These are phyloP conservation scores for Elsinoe perseae DNA, from an alignment of 2,329 filamentous ascomycete genomes.

Conservation along the genomic window DNA sequence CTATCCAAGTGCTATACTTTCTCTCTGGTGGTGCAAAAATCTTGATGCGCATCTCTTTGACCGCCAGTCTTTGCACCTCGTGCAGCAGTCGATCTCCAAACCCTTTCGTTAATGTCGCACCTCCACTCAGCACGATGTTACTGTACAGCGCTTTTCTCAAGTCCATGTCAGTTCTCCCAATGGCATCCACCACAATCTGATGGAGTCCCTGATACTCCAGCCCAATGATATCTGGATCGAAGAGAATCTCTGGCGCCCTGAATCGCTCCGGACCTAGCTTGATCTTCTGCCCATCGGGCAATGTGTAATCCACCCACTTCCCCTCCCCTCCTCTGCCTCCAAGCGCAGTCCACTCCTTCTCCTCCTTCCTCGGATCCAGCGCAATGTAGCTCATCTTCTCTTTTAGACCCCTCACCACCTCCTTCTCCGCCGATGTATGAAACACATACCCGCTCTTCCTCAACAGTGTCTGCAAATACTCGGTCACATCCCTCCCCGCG, in stretches of 20 bases:
- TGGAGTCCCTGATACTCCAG: slow-evolving; percentile 95
- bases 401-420: slow-evolving; percentile 96
- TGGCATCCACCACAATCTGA: slow-evolving; percentile 95
- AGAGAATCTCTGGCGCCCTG: slow-evolving; percentile 91
- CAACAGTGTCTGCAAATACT: slow-evolving; percentile 83
- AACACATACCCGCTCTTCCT: slow-evolving; percentile 91
- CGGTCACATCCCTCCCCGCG: slow-evolving; percentile 89
- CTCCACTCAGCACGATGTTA: slow-evolving; percentile 95
- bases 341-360: slow-evolving; percentile 79
- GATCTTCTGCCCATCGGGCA: slow-evolving; percentile 89
- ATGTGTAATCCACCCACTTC: slow-evolving; percentile 75
- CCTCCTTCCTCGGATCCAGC: slow-evolving; percentile 81
- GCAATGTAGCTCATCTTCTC: slow-evolving; percentile 91
- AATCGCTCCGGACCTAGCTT: slow-evolving; percentile 94
- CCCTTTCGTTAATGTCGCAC: slow-evolving; percentile 91
- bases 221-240: slow-evolving; percentile 94
- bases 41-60: slow-evolving; percentile 99
- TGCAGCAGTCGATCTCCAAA: slow-evolving; percentile 88
- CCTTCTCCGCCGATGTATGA: slow-evolving; percentile 97
- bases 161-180: slow-evolving; percentile 90
- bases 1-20: slow-evolving; percentile 99
- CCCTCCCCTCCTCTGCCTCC: slow-evolving; percentile 60
- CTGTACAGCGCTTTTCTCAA: slow-evolving; percentile 87
- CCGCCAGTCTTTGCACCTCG: slow-evolving; percentile 85
- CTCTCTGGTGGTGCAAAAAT: slow-evolving; percentile 96